Evolutionary conservation across 306 rosid genomes (phyloP), one percentile per base, ranked within the genome.

Genomic region (Canavalia gladiata): DNA sequence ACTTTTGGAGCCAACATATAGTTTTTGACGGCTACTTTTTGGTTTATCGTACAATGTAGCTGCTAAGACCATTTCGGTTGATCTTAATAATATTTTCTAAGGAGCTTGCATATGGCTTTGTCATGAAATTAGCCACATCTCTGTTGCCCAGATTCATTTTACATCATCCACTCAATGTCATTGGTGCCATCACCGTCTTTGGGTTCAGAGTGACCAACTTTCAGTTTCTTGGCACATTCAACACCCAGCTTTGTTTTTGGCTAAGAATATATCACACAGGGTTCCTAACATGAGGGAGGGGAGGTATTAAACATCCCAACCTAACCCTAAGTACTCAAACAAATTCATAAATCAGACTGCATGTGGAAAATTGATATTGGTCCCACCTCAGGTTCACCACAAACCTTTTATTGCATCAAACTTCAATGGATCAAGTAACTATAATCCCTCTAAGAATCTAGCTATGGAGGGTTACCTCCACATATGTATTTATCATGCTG

Each of bases 1-100:
- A 66, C 56, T 87, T 67, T 82, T 33, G 71, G 18, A 78, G 52
- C 84, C 82, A 30, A 11, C 55, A 52, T 46, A 34, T 70, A 60
- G 45, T 72, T 75, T 59, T 80, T n/a, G 13, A 50, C 2, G 57
- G 5, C 77, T 33, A 34, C 42, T 84, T 25, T 11, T 72, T 45
- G 4, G 7, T 84, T 34, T 66, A 11, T 75, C 68, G 30, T 63
- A 2, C 77, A 45, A 68, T 43, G 1, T 78, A 29, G 30, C 39
- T 30, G 59, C 6, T 8, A 51, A 84, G 39, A 62, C 68, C 62
- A 76, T 81, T 72, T 46, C 29, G 6, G 41, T 73, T 47, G 2
- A 8, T 60, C 47, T 73, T 42, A 6, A 63, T 84, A 58, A 6
- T 50, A 37, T 47, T 68, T 37, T 68, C 8, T 37, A 46, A 29